Conservation (phyloP, 129 eudicot species). For the Sambucus nigra region DNA sequence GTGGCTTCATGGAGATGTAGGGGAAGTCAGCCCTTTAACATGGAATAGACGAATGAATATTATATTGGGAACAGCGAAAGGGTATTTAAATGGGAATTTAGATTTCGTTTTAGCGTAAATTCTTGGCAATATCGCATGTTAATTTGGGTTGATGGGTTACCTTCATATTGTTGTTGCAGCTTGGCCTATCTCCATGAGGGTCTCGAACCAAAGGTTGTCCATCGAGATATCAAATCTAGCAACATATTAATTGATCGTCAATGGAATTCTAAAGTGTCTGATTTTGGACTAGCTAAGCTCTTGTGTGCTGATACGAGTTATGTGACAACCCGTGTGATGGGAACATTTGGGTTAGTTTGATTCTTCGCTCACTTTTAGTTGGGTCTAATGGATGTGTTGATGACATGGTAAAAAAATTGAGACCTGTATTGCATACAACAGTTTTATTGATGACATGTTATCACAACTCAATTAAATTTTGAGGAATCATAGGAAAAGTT, state of each 20-base stretch:
- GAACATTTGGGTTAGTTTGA: slow-evolving; percentile 85
- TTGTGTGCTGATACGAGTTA: slow-evolving; percentile 77
- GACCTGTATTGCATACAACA: too few species aligned
- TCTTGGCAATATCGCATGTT: neutral
- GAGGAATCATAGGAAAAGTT: too few species aligned
- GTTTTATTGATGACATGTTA: too few species aligned
- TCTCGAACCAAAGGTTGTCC: slow-evolving; percentile 95
- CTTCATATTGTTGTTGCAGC: slow-evolving; percentile 27
- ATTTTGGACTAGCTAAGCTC: slow-evolving; percentile 98
- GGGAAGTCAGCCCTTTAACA: slow-evolving; percentile 77
- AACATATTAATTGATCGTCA: slow-evolving; percentile 82
- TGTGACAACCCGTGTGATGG: slow-evolving; percentile 97
- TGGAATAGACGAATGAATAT: slow-evolving; percentile 85
- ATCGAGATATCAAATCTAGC: slow-evolving; percentile 87
- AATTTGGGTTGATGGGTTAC: neutral
- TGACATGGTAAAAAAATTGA: too few species aligned
- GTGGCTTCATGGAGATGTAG: slow-evolving; percentile 99
- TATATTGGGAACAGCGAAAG: slow-evolving; percentile 81
- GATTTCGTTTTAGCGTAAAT: neutral
- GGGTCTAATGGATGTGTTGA: too few species aligned
- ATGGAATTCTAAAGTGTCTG: slow-evolving; percentile 87
- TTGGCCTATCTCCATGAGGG: slow-evolving; percentile 98
- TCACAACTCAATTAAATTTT: too few species aligned
- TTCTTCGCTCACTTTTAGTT: slow-evolving; percentile 4
- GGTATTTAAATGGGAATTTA: slow-evolving; percentile 28